A percentile compares a stretch with the other conserved stretches of the same genome.
Conservation (phyloP, 208 protist species). For the Porcisia deanei region DNA sequence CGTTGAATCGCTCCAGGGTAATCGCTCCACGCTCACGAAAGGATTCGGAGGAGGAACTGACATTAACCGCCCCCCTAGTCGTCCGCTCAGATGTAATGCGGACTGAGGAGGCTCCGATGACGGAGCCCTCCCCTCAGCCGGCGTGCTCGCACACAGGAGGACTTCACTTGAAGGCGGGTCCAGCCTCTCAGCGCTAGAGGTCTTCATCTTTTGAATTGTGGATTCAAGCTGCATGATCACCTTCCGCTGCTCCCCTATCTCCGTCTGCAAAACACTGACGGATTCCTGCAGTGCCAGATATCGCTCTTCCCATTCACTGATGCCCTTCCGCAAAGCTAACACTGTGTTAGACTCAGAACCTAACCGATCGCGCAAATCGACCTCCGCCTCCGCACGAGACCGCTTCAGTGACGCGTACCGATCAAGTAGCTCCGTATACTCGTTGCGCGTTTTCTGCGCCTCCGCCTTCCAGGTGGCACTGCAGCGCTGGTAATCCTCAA, state of each 20-base stretch:
- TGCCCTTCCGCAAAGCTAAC: conserved; percentile 11
- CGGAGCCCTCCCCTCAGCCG: not conserved
- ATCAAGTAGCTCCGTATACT: conserved; percentile 39
- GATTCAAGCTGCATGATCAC: conserved; percentile 27
- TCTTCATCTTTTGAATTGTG: conserved; percentile 23
- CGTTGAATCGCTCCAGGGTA: conserved; percentile 21
- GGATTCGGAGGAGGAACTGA: conserved; percentile 19
- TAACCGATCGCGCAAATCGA: conserved; percentile 25
- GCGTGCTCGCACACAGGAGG: not conserved
- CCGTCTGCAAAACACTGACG: conserved; percentile 16
- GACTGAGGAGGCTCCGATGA: conserved; percentile 14
- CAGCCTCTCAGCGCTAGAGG: not conserved
- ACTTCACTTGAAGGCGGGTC: conserved; percentile 11
- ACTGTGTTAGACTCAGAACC: conserved; percentile 13
- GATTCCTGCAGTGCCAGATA: conserved; percentile 22
- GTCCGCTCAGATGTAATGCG: not conserved
- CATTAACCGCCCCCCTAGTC: not conserved
- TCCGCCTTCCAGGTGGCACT: conserved; percentile 37
- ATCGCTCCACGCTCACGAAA: conserved; percentile 18
- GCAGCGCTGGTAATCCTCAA: conserved; percentile 58
- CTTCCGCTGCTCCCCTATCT: conserved; percentile 27
- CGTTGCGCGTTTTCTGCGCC: conserved; percentile 29
- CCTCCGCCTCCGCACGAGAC: conserved; percentile 21
- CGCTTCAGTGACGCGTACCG: conserved; percentile 41
- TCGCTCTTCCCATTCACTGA: conserved; percentile 23